Base-by-base conservation (phyloP, 306 rosid genomes). In the Vachellia collinsii region DNA sequence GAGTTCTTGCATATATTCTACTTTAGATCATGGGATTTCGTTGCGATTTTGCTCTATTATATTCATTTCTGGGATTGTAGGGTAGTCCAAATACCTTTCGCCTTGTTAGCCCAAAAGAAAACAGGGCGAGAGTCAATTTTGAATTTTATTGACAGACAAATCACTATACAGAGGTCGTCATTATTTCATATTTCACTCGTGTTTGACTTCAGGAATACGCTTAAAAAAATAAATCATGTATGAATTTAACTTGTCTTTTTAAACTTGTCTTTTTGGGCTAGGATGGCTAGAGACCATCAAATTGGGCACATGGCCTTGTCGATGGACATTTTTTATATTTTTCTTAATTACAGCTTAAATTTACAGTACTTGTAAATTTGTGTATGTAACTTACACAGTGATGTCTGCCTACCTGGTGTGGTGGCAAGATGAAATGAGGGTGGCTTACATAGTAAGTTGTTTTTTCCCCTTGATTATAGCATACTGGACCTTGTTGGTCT, bases 1-100 rank as follows among this genome's bases (percentile, higher is more conserved):
- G 22, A 14, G 34, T 22, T 46, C 77, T 12, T 72, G 78, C 84
- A 22, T 36, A 43, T 65, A 4, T 9, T 80, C 5, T 77, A n/a
- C 9, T 62, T 74, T 37, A 13, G 50, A 22, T 22, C 11, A 37
- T 37, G 72, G 25, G n/a, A 6, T 41, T 10, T 13, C 41, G 41
- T 20, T 20, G 34, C 37, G 37, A 22, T n/a, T n/a, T 37, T 59
- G 11, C 37, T 11, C 36, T 22, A 34, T 20, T 58, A 3, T 58
- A 20, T 58, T 58, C 37, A 23, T 22, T 1, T 34, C 13, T 16
- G 65, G 36, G 16, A 23, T 9, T 59, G 34, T 22, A 22, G 5
- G 65, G 3, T 11, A 22, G 65, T 10, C 14, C 36, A 22, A 22
- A 58, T 58, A 14, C 12, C 64, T 58, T 58, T 58, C 14, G 6